A percentile compares a stretch with the other conserved stretches of the same genome.
Conservation (phyloP, 2,329 filamentous ascomycete genomes). For the Botryotinia convoluta region DNA sequence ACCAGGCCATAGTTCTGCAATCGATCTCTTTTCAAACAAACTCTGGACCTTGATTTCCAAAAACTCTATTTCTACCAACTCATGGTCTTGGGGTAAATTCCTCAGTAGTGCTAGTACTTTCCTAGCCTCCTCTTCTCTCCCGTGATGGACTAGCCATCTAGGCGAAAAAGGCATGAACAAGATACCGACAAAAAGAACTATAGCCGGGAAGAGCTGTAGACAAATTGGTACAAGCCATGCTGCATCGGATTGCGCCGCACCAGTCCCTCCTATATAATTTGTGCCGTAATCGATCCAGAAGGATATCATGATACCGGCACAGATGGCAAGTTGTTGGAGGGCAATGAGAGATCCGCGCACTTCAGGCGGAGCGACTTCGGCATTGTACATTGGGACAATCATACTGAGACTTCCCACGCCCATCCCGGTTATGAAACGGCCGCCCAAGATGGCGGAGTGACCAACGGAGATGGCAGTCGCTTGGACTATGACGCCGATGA, state of each 20-base stretch:
- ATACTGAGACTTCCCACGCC: slow-evolving; percentile 67
- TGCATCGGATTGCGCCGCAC: slow-evolving; percentile 57
- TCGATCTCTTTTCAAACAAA: slow-evolving; percentile 70
- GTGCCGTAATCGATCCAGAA: slow-evolving; percentile 65
- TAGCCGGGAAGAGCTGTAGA: slow-evolving; percentile 66
- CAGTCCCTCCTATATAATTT: slow-evolving; percentile 65
- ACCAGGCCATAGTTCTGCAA: slow-evolving; percentile 66
- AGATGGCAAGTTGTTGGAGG: slow-evolving; percentile 63
- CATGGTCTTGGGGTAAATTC: slow-evolving; percentile 58
- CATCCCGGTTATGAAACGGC: slow-evolving; percentile 71
- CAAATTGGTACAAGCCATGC: slow-evolving; percentile 74
- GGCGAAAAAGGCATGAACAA: slow-evolving; percentile 78
- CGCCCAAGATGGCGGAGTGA: slow-evolving; percentile 61
- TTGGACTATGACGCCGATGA: slow-evolving; percentile 68
- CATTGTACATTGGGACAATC: slow-evolving; percentile 57
- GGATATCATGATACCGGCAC: slow-evolving; percentile 53
- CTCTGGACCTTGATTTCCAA: slow-evolving; percentile 81
- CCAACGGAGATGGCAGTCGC: slow-evolving; percentile 57
- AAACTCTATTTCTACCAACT: slow-evolving; percentile 71
- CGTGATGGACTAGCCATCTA: slow-evolving; percentile 70
- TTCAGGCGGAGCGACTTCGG: slow-evolving; percentile 58
- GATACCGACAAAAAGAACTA: slow-evolving; percentile 67
- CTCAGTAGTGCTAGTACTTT: slow-evolving; percentile 62
- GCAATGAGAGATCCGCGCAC: slow-evolving; percentile 64
- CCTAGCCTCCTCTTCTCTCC: slow-evolving; percentile 65